Conservation (phyloP, 1,284 basidiomycete genomes). For the Porodaedalea pini region DNA sequence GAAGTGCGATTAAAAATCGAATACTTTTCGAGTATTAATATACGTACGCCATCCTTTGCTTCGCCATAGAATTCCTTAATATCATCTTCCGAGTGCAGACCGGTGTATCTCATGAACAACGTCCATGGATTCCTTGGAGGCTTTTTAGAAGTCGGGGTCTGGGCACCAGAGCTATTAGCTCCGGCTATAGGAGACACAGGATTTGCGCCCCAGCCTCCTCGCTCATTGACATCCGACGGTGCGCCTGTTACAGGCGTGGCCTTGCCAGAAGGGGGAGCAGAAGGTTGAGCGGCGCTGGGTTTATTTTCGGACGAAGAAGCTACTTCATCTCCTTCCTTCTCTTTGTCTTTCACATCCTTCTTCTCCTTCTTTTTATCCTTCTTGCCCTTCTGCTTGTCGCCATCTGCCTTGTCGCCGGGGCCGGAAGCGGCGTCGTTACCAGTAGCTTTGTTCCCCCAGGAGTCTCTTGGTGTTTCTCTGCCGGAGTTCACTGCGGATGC, state of each 20-base stretch:
- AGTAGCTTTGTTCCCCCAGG: conserved; percentile 26
- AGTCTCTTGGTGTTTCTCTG: conserved; percentile 30
- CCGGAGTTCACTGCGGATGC: conserved; percentile 30
- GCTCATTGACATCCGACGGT: conserved; percentile 26
- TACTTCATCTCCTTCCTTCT: conserved; percentile 35
- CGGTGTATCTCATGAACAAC: conserved; percentile 72
- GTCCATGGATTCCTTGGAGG: conserved; percentile 84
- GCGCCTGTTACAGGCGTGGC: conserved; percentile 37
- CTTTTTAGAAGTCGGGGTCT: conserved; percentile 63
- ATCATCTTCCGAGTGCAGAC: conserved; percentile 60
- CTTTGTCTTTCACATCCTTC: conserved; percentile 34
- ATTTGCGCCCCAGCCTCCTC: no score
- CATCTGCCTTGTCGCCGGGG: conserved; percentile 40
- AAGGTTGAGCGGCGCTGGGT: conserved; percentile 21
- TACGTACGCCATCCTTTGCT: conserved; percentile 57
- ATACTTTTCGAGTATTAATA: conserved; percentile 7
- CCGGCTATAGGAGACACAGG: conserved; percentile 47
- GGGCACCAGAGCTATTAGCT: conserved; percentile 54
- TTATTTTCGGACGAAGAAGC: conserved; percentile 25
- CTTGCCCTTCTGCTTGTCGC: conserved; percentile 46
- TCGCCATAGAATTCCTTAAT: conserved; percentile 75
- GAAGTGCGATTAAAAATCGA: conserved; percentile 11
- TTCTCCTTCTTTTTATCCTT: conserved; percentile 57
- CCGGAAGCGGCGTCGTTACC: conserved; percentile 28
- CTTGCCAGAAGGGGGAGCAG: conserved; percentile 39